A percentile compares a stretch with the other conserved stretches of the same genome.
These are phyloP conservation scores for Ophiocordyceps polyrhachis-furcata DNA, from an alignment of 2,329 filamentous ascomycete genomes.

Conservation along the genomic window DNA sequence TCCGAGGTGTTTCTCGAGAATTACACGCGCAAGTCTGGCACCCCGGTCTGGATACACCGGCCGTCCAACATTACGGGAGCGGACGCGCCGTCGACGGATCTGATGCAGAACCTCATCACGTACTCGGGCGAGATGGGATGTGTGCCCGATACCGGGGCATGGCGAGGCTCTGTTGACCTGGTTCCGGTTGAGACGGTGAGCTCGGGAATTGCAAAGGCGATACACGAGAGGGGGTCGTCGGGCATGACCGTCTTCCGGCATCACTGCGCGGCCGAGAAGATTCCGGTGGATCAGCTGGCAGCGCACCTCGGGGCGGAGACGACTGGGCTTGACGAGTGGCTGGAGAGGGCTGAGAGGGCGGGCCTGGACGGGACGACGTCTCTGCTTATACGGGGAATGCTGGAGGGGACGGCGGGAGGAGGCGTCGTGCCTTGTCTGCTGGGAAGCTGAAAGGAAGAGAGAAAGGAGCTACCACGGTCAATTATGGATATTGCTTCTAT, in stretches of 20 bases:
- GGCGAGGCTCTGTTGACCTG: not conserved
- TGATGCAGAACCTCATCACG: not conserved
- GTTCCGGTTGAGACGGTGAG: not conserved
- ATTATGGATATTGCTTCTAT: too few species aligned
- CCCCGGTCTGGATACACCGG: not conserved
- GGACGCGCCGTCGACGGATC: not conserved
- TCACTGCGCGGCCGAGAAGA: not conserved
- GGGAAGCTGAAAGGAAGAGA: not conserved
- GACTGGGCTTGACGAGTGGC: not conserved
- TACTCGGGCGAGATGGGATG: not conserved
- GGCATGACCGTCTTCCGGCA: not conserved
- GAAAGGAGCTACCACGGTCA: too few species aligned
- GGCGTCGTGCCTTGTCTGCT: not conserved
- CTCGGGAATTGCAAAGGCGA: not conserved
- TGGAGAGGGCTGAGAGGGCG: not conserved
- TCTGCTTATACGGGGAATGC: not conserved
- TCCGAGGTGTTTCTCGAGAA: constrained; percentile 13
- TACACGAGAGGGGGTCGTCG: not conserved
- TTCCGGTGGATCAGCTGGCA: not conserved
- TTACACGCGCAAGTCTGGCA: not conserved
- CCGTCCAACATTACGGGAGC: not conserved
- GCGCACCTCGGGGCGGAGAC: not conserved
- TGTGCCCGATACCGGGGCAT: not conserved
- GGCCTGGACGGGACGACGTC: not conserved
- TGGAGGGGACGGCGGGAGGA: not conserved